Conservation (phyloP, 495 filamentous ascomycete species). For the Beverwykella pulmonaria region DNA sequence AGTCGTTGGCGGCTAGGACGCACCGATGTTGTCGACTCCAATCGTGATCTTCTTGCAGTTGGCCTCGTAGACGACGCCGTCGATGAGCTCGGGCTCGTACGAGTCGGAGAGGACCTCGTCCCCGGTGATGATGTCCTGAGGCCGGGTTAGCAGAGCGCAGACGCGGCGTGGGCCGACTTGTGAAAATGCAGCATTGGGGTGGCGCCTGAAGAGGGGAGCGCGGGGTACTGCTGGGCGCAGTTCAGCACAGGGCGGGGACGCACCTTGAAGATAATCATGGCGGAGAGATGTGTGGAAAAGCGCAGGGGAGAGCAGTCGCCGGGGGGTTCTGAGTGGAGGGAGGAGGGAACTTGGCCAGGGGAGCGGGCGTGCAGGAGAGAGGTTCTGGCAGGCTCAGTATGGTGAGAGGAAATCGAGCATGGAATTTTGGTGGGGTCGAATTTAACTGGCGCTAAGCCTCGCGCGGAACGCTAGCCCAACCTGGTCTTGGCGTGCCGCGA, state of each 20-base stretch:
- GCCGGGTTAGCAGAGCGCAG: not conserved
- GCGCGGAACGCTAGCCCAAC: not conserved
- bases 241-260: constrained; percentile 36
- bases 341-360: not conserved
- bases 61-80: constrained; percentile 78
- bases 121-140: constrained; percentile 81
- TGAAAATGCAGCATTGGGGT: constrained; percentile 6
- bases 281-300: constrained; percentile 45
- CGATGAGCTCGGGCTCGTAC: constrained; percentile 74
- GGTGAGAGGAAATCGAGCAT: not conserved
- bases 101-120: constrained; percentile 98
- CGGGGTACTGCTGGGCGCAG: constrained; percentile 3
- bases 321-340: not conserved
- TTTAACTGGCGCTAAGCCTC: constrained; percentile 17
- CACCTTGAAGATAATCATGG: constrained; percentile 92
- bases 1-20: constrained; percentile 39
- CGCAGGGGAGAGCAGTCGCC: not conserved
- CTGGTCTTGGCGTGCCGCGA: not conserved
- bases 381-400: not conserved
- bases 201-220: constrained; percentile 10
- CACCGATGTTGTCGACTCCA: constrained; percentile 73
- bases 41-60: constrained; percentile 87
- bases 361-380: not conserved
- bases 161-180: not conserved
- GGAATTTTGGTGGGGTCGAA: constrained; percentile 31